A percentile compares a stretch with the other conserved stretches of the same genome.
phyloP scores from a whole-genome alignment of 768 basidiomycete genomes.

The Hygrocybe punicea region DNA sequence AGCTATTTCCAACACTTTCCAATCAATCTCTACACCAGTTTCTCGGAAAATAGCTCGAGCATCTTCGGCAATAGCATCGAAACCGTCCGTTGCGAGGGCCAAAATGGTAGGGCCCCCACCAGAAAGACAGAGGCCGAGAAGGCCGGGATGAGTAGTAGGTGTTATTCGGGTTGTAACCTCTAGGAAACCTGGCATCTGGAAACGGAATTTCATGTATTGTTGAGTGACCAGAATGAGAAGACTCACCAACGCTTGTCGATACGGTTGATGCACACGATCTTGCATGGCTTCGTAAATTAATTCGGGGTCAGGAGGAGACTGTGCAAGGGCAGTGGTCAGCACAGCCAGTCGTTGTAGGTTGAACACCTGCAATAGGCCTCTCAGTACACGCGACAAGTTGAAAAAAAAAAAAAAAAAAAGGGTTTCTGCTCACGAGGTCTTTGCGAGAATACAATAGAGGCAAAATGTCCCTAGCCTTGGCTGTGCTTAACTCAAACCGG shows the following conservation, averaged over 20 bases:
- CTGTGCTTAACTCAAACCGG: conserved; percentile 92
- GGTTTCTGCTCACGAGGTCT: conserved; percentile 65
- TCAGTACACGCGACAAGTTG: neutral
- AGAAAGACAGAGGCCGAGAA: conserved; percentile 95
- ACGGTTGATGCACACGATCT: conserved; percentile 96
- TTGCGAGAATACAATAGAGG: conserved; percentile 81
- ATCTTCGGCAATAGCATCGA: conserved; percentile 80
- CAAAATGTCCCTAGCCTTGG: conserved; percentile 87
- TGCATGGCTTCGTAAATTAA: conserved; percentile 99
- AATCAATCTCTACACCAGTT: conserved; percentile 79
- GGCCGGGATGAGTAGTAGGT: conserved; percentile 85
- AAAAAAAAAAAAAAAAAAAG: neutral
- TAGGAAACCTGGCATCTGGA: conserved; percentile 90
- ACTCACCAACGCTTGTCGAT: conserved; percentile 80
- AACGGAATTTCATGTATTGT: neutral
- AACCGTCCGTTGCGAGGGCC: conserved; percentile 84
- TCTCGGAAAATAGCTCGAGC: conserved; percentile 70
- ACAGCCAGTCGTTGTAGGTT: conserved; percentile 96
- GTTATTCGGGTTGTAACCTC: conserved; percentile 89
- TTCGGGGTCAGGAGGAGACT: conserved; percentile 87
- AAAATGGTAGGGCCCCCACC: conserved; percentile 98
- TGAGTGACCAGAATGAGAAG: conserved; percentile 2
- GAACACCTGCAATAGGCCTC: conserved; percentile 65
- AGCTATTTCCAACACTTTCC: conserved; percentile 76
- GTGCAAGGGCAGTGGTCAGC: conserved; percentile 87